Evolutionary conservation across 805 yeast genomes (phyloP).

Genomic region (Sungouiozyma ichnusensis): DNA sequence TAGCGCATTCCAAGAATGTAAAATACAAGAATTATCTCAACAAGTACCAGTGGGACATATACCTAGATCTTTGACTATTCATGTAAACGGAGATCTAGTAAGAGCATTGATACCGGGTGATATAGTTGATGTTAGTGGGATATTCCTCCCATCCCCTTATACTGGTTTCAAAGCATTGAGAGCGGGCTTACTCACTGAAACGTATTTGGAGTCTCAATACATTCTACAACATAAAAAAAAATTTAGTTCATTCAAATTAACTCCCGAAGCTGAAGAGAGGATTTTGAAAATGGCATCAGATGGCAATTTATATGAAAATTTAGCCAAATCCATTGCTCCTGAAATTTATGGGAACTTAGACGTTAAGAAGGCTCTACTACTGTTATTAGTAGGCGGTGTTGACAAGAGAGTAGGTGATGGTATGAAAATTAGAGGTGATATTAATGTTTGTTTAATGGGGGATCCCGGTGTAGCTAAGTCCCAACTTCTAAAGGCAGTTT

Average conservation of each 20-base stretch:
- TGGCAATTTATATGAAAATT: slow-evolving; percentile 67
- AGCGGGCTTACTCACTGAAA: slow-evolving; percentile 91
- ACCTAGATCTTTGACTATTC: slow-evolving; percentile 77
- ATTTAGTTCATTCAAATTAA: slow-evolving; percentile 55
- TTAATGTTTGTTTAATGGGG: slow-evolving; percentile 93
- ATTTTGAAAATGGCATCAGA: slow-evolving; percentile 44
- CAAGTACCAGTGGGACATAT: slow-evolving; percentile 98
- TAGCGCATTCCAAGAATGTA: slow-evolving; percentile 88
- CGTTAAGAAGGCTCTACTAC: slow-evolving; percentile 79
- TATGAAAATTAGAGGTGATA: slow-evolving; percentile 93
- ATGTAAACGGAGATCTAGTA: slow-evolving; percentile 86
- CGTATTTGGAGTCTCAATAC: slow-evolving; percentile 80
- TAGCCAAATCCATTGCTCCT: slow-evolving; percentile 90
- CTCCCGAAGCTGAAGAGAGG: slow-evolving; percentile 43
- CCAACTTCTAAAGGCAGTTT: slow-evolving; percentile 81
- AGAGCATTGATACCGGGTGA: slow-evolving; percentile 90
- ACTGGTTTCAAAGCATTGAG: slow-evolving; percentile 88
- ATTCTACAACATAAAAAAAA: slow-evolving; percentile 83
- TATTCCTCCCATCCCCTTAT: slow-evolving; percentile 87
- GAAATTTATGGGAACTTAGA: slow-evolving; percentile 93
- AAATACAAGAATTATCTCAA: slow-evolving; percentile 85
- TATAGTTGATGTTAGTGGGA: slow-evolving; percentile 84
- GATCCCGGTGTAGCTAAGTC: slow-evolving; percentile 99
- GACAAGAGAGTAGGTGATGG: slow-evolving; percentile 94
- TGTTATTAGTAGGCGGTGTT: slow-evolving; percentile 89